Evolutionary conservation across 169 alveolate genomes (phyloP).

Genomic region (Eimeria zaria): DNA sequence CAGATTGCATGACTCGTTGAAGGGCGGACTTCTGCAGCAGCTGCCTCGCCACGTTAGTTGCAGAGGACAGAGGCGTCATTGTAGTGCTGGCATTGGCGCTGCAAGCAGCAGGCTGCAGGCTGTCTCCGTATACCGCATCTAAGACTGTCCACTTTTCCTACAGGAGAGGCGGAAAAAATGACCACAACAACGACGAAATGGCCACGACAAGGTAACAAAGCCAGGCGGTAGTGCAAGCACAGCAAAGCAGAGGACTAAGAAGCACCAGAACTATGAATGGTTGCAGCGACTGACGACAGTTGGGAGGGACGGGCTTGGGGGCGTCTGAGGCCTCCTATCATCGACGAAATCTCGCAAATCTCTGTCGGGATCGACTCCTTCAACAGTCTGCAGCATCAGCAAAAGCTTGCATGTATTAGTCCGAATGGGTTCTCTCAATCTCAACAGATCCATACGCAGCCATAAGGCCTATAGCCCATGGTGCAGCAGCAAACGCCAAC

Average conservation of each 20-base stretch:
- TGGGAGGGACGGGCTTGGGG: constrained; percentile 1
- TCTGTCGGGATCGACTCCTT: constrained; percentile 50
- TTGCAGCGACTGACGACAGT: constrained; percentile 19
- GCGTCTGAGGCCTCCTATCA: constrained; percentile 19
- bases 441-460: neutral
- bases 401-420: neutral
- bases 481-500: neutral
- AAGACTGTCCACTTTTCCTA: constrained; percentile 59
- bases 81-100: neutral
- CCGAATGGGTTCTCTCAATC: neutral
- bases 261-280: neutral
- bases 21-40: constrained; percentile 72
- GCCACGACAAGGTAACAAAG: neutral
- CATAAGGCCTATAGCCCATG: neutral
- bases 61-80: constrained; percentile 54
- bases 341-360: constrained; percentile 76
- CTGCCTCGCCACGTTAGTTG: constrained; percentile 77
- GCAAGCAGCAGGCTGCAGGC: constrained; percentile 56
- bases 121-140: constrained; percentile 50
- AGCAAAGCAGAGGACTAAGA: neutral
- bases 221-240: neutral
- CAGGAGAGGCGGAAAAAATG: neutral
- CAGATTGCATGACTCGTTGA: constrained; percentile 78
- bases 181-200: neutral
- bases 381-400: constrained; percentile 53